phyloP scores from a whole-genome alignment of 306 rosid genomes.

The Lithocarpus polystachyus region DNA sequence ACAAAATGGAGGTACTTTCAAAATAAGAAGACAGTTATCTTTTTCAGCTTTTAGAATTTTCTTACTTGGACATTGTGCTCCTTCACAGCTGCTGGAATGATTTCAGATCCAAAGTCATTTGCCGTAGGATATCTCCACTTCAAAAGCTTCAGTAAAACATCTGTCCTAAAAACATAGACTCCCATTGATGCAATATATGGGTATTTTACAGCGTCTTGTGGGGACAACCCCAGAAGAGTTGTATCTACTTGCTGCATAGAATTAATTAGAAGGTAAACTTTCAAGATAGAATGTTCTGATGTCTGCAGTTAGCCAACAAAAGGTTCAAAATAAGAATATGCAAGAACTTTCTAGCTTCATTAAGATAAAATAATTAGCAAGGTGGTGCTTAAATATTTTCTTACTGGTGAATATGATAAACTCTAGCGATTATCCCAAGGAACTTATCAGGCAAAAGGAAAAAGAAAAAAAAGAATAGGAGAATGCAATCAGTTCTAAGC shows the following conservation, averaged over 20 bases:
- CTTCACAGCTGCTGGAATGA: constrained; percentile 83
- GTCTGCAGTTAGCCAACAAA: neutral
- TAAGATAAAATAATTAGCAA: neutral
- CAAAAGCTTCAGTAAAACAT: constrained; percentile 69
- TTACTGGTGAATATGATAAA: neutral
- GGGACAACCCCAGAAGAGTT: constrained; percentile 60
- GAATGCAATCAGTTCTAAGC: constrained; percentile 2
- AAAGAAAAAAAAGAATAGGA: neutral
- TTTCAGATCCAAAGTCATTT: constrained; percentile 95
- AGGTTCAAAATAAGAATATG: neutral
- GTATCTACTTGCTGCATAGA: constrained; percentile 80
- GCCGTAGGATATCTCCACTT: constrained; percentile 80
- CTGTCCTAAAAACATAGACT: constrained; percentile 80
- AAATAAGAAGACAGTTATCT: neutral
- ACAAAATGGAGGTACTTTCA: neutral
- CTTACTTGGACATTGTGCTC: constrained; percentile 81
- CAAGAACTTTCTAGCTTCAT: neutral
- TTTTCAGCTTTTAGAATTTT: neutral
- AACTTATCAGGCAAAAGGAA: neutral
- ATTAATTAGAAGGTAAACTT: neutral
- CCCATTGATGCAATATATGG: constrained; percentile 97
- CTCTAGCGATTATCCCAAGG: neutral
- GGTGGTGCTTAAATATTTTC: neutral
- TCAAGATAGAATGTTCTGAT: neutral
- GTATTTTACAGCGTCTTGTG: constrained; percentile 46